Evolutionary conservation across 139 green algal genomes (phyloP), one percentile per base, ranked within the genome.

Genomic region (Micractinium conductrix): DNA sequence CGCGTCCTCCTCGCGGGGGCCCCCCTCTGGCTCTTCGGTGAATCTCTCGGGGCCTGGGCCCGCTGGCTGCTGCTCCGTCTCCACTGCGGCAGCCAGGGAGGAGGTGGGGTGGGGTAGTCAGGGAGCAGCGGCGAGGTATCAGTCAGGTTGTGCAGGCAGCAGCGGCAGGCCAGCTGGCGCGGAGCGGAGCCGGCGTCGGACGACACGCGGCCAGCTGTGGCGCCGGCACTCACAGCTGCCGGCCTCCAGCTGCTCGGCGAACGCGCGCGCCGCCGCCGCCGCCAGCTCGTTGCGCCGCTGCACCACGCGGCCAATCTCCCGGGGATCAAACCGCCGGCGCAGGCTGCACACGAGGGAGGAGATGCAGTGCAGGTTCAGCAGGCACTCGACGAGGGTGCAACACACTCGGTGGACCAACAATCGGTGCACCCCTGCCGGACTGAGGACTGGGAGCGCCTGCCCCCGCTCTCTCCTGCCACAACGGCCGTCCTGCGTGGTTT

Each of bases 251-350:
- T 90, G 86, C n/a, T 90, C 86, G 1, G 72, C 68, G 75, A 95
- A 60, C 37, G 24, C 42, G 16, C 62, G 71, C 7, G 88, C 88
- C 28, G 88, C 78, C 30, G 48, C 68, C 48, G 37, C 44, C 16
- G 83, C 88, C n/a, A 78, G 73, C 69, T 85, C 88, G 43, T 74
- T 65, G 55, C 85, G 88, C 22, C 55, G 55, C 8, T 78, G 58
- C 35, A 89, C 43, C 2, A 81, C 48, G 16, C 60, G n/a, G 26
- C 58, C 53, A 37, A 91, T 84, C 60, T 90, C 86, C 2, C 82
- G 79, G 4, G 90, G 90, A 75, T 93, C 85, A 73, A 88, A 91
- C 37, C 67, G 83, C 45, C 74, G 74, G 33, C 86, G 79, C 67
- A 92, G 78, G 28, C 73, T 84, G 84, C 55, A 21, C n/a, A n/a